Base-by-base conservation (phyloP, 306 rosid genomes). In the Senna siamea region DNA sequence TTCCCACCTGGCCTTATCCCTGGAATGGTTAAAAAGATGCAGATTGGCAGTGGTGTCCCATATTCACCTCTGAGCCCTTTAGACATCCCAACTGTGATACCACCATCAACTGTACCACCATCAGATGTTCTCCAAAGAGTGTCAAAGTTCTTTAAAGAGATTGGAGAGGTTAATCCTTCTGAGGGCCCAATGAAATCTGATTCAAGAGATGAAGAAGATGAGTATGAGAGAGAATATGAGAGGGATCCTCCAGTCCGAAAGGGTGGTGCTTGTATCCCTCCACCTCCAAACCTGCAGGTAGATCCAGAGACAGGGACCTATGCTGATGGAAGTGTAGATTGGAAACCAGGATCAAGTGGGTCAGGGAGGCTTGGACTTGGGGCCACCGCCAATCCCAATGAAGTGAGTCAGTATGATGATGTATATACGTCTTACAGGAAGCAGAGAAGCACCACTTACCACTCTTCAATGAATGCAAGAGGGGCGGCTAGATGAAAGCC, bases 191-290 rank as follows among this genome's bases (percentile, higher is more conserved):
- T 94, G 84, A 78, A 62, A 74, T 81, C 93, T 8, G 95, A 92
- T 83, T 73, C 84, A 10, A 89, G 84, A 80, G 95, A 88, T 2
- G 90, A 89, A 0, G 96, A 89, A 20, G 92, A 87, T 52, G 93
- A 80, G 43, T 85, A 79, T 46, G 85, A 80, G 34, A 60, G 85
- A 55, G 85, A 80, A 13, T 88, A 82, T 32, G 98, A 91, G 66
- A 87, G 92, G 46, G 93, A 80, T 50, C 43, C 87, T 65, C 74
- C 75, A 0, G 78, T 73, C 35, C 83, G 97, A 41, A 94, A 92
- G 86, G 99, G 99, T 26, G 96, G 97, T 62, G 97, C 98, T 79
- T 94, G 99, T 83, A 90, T 94, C 72, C 98, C 96, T 67, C 99
- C 99, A 56, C 97, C 99, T 7, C 78, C 85, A 54, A 90, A 88